phyloP scores from a whole-genome alignment of 768 basidiomycete species.

The Hortiboletus campestris region DNA sequence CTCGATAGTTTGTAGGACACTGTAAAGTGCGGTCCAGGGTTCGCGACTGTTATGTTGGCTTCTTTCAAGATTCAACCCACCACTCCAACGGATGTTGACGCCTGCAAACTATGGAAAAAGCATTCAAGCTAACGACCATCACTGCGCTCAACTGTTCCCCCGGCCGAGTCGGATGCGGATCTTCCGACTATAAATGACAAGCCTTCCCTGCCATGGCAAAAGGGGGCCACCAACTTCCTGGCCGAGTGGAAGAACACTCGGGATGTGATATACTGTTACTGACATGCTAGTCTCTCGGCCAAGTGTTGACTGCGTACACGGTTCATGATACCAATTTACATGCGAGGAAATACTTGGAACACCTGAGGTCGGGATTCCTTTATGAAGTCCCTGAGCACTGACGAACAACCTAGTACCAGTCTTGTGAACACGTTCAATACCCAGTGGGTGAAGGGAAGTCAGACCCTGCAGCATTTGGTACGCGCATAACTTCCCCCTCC shows the following conservation, averaged over 20 bases:
- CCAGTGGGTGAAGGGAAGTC: too few relatives aligned
- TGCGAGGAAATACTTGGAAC: not conserved
- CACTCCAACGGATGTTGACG: not conserved
- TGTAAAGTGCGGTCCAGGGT: too few relatives aligned
- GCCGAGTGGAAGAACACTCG: not conserved
- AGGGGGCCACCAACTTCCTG: not conserved
- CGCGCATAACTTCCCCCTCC: not conserved
- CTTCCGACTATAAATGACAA: not conserved
- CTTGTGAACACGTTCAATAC: too few relatives aligned
- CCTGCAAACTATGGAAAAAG: not conserved
- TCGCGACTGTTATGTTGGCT: too few relatives aligned
- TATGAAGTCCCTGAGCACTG: not conserved
- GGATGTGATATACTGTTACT: not conserved
- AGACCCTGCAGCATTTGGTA: not conserved
- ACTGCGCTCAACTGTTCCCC: not conserved
- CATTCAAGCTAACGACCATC: too few relatives aligned
- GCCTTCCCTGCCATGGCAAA: not conserved
- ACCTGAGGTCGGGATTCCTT: not conserved
- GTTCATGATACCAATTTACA: not conserved
- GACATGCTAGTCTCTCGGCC: not conserved
- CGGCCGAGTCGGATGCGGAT: too few relatives aligned
- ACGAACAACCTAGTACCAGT: not conserved
- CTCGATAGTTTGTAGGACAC: too few relatives aligned
- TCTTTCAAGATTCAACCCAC: too few relatives aligned
- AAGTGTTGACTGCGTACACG: not conserved